These are phyloP conservation scores for Fusarium armeniacum DNA, from an alignment of 2,329 filamentous ascomycete genomes.

Conservation along the genomic window DNA sequence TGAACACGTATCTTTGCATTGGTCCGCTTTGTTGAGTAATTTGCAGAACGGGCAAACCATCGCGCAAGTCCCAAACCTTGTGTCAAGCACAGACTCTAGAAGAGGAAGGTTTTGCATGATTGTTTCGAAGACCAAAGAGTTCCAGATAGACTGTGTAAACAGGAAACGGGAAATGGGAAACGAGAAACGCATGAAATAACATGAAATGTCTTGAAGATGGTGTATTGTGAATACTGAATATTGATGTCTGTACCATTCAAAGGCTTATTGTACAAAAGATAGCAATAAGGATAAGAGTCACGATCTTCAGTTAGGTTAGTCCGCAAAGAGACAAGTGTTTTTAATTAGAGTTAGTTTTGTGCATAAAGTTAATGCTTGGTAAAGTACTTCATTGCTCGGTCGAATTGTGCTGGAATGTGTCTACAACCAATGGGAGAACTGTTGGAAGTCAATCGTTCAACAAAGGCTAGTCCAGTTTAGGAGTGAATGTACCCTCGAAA, in stretches of 20 bases:
- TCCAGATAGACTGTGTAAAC: too few relatives aligned
- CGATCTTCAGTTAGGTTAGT: too few relatives aligned
- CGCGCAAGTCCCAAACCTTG: background rate
- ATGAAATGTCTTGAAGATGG: background rate
- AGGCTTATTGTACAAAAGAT: background rate
- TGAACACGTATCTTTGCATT: background rate
- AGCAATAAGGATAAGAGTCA: too few relatives aligned
- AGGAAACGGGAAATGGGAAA: background rate
- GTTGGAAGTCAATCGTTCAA: background rate
- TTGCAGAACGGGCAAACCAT: background rate
- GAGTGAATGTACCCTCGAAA: background rate
- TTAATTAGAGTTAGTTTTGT: background rate
- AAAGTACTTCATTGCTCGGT: too few relatives aligned
- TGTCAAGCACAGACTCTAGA: too few relatives aligned
- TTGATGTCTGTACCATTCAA: background rate
- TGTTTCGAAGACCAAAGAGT: background rate
- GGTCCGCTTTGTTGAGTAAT: background rate
- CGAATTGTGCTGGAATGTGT: background rate
- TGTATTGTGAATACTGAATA: background rate
- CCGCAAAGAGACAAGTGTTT: background rate
- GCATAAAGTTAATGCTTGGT: background rate
- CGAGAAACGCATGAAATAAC: background rate
- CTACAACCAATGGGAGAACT: background rate
- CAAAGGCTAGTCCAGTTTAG: background rate
- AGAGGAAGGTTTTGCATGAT: background rate